A percentile compares a stretch with the other conserved stretches of the same genome.
These are phyloP conservation scores for Cladochytrium replicatum DNA, from an alignment of 192 early-diverging fungal genomes.

Conservation along the genomic window DNA sequence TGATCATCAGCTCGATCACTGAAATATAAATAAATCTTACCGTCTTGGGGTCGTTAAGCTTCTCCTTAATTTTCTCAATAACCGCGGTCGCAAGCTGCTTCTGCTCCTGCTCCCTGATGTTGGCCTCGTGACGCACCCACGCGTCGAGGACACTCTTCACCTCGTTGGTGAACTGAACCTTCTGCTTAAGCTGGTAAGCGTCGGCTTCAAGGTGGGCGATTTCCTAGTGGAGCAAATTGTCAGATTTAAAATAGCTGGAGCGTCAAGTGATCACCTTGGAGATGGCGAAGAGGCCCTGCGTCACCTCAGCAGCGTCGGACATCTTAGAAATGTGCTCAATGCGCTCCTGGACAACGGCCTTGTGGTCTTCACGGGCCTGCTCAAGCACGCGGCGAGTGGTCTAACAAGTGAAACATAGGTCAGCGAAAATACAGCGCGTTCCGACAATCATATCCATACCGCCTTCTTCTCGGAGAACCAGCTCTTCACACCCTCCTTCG, in stretches of 20 bases:
- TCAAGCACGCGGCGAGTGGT: conserved; percentile 40
- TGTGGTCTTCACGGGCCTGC: conserved; percentile 84
- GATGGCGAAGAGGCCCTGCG: conserved; percentile 85
- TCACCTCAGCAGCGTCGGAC: conserved; percentile 86
- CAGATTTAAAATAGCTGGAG: not conserved
- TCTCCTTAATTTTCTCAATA: conserved; percentile 67
- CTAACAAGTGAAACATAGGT: not conserved
- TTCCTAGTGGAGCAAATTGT: conserved; percentile 38
- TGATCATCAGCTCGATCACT: too few species aligned
- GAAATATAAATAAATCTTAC: too few species aligned
- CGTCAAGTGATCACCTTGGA: conserved; percentile 53
- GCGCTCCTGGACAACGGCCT: conserved; percentile 77
- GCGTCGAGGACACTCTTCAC: conserved; percentile 84
- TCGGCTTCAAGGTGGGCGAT: conserved; percentile 89
- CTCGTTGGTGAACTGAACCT: conserved; percentile 65
- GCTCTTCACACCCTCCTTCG: conserved; percentile 74
- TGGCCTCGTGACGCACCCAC: conserved; percentile 94
- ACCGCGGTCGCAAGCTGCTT: conserved; percentile 72
- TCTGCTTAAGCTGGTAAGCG: conserved; percentile 91
- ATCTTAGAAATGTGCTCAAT: conserved; percentile 86
- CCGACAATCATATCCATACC: conserved; percentile 18
- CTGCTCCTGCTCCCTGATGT: conserved; percentile 89
- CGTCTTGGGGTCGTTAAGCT: conserved; percentile 59
- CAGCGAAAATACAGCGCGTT: not conserved
- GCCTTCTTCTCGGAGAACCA: conserved; percentile 47